Evolutionary conservation across 805 yeast genomes (phyloP), one percentile per base, ranked within the genome.

Genomic region (Candida multigemmis): DNA sequence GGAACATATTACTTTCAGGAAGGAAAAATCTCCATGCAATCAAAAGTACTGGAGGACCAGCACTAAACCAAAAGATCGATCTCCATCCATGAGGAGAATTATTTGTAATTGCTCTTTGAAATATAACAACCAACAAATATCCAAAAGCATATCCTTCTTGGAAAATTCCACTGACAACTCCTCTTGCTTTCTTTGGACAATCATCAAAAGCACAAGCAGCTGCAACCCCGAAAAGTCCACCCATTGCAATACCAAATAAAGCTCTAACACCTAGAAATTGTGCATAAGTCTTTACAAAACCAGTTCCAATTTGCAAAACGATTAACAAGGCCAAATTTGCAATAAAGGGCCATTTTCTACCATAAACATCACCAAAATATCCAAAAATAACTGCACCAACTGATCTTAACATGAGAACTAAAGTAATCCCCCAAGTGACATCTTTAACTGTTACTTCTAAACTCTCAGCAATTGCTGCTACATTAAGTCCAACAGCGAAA

Each of bases 111-210:
- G 78, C 79, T 46, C 84, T 60, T 34, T 70, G 69, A 55, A 76
- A 77, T 14, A 76, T 59, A 26, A 75, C 81, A 5, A 75, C 83
- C 33, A 77, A 44, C 14, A 77, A 52, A 40, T 75, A 77, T 14
- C 86, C 86, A 25, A 77, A 65, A 1, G 81, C 77, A 39, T 77
- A 84, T 34, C 94, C 94, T 48, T 82, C 80, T 52, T 83, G 94
- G 46, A 84, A 71, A 22, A 81, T 49, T 25, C 83, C 84, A 19
- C 77, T 68, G 25, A 77, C 50, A 31, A 75, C 60, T 24, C 82
- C 78, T 50, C 71, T 58, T 18, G 78, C 70, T 19, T 50, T 59
- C 15, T 46, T 41, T 8, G 77, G 76, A 38, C 70, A 58, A 45
- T 68, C 75, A 35, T 70, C 76, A 21, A 71, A 40, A 11, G 74